Percentiles rank a stretch among this genome's conserved stretches.
Conservation (phyloP, 1,284 basidiomycete genomes). For the Golubevia pallescens region DNA sequence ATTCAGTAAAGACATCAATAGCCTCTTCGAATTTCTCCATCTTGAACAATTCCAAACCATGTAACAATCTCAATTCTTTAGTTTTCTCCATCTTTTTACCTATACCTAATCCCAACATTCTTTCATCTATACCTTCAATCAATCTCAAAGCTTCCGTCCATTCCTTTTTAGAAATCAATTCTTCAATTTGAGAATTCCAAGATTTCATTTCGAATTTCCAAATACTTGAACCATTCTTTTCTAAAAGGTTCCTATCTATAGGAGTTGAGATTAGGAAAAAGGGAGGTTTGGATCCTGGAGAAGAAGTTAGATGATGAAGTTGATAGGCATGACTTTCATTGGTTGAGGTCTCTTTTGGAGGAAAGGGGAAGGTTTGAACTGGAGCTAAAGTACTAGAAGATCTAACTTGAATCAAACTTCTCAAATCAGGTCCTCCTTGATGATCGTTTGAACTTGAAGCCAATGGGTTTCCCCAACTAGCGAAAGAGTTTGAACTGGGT, state of each 20-base stretch:
- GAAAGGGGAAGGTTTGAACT: background rate
- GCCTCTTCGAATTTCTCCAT: constrained; percentile 47
- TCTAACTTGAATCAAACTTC: background rate
- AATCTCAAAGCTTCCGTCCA: constrained; percentile 55
- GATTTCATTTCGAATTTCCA: constrained; percentile 40
- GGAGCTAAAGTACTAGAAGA: background rate
- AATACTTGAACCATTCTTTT: constrained; percentile 13
- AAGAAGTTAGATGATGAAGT: background rate
- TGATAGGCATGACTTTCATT: background rate
- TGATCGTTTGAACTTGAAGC: no score
- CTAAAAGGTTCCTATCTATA: background rate
- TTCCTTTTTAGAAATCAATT: constrained; percentile 42
- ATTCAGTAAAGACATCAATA: constrained; percentile 55
- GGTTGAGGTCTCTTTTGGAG: background rate
- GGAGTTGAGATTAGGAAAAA: background rate
- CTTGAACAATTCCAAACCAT: constrained; percentile 19
- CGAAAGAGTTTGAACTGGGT: no score
- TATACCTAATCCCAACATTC: background rate
- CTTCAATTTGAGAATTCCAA: constrained; percentile 50
- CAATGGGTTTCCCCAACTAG: no score
- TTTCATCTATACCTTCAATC: constrained; percentile 46
- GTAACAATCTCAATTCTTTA: background rate
- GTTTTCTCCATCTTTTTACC: background rate
- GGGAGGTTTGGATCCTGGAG: background rate
- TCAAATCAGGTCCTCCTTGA: no score